phyloP scores from a whole-genome alignment of 1,284 basidiomycete genomes.

The Xerocomus alliaceus region DNA sequence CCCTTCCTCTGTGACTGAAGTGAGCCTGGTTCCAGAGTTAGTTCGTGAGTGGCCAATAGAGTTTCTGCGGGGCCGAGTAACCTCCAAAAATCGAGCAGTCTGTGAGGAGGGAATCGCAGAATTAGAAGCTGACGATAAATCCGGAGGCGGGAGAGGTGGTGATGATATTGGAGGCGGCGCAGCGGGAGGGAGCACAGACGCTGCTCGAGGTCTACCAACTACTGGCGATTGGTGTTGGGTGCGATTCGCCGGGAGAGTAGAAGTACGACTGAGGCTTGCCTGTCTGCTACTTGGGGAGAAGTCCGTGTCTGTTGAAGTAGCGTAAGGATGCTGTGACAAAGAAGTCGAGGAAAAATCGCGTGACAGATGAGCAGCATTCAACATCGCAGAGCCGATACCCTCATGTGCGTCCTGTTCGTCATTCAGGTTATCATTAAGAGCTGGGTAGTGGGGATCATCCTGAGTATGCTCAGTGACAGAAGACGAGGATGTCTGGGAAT shows the following conservation, averaged over 20 bases:
- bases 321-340: slow-evolving; percentile 50
- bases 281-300: slow-evolving; percentile 24
- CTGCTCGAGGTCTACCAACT: slow-evolving; percentile 54
- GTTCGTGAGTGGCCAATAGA: slow-evolving; percentile 60
- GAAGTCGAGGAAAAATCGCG: slow-evolving; percentile 38
- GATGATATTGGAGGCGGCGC: slow-evolving; percentile 68
- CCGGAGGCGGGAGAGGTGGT: slow-evolving; percentile 65
- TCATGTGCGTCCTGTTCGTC: slow-evolving; percentile 52
- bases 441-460: slow-evolving; percentile 40
- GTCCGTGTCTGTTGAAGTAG: slow-evolving; percentile 45
- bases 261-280: slow-evolving; percentile 34
- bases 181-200: slow-evolving; percentile 68
- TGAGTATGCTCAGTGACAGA: slow-evolving; percentile 46
- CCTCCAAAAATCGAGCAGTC: slow-evolving; percentile 45
- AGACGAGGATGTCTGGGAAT: slow-evolving; percentile 50
- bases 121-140: slow-evolving; percentile 39
- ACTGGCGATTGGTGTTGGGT: slow-evolving; percentile 38
- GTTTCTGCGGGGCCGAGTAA: slow-evolving; percentile 52
- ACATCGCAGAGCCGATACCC: slow-evolving; percentile 55
- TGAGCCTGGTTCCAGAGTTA: slow-evolving; percentile 63
- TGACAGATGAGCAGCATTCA: slow-evolving; percentile 52
- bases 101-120: slow-evolving; percentile 36
- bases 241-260: slow-evolving; percentile 38
- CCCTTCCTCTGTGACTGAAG: slow-evolving; percentile 66
- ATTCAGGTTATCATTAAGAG: slow-evolving; percentile 36